Conservation (phyloP, 441 rosid genomes). For the Eruca vesicaria region DNA sequence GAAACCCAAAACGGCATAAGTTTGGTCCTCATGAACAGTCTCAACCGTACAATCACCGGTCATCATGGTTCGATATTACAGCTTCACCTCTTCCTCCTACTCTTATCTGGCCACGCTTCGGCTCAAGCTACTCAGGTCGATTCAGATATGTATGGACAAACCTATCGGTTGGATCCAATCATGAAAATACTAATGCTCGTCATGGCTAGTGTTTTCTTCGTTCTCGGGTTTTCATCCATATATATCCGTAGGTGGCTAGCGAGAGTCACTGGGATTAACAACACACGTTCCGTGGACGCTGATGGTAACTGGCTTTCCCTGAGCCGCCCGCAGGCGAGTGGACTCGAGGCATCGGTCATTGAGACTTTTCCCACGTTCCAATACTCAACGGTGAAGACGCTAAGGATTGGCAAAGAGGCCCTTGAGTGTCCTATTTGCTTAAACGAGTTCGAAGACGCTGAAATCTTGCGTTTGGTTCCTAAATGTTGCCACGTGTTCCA, state of each 20-base stretch:
- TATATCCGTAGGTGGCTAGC: conserved; percentile 49
- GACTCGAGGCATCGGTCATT: conserved; percentile 50
- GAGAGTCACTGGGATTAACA: conserved; percentile 12
- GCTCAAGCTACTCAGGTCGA: conserved; percentile 1
- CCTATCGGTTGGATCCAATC: conserved; percentile 40
- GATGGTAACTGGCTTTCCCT: conserved; percentile 30
- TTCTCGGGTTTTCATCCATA: conserved; percentile 59
- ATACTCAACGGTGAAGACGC: conserved; percentile 54
- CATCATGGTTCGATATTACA: conserved; percentile 17
- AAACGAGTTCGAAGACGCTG: conserved; percentile 61
- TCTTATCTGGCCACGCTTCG: background rate
- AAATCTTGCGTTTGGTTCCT: conserved; percentile 64
- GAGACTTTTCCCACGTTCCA: conserved; percentile 51
- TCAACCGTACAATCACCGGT: conserved; percentile 5
- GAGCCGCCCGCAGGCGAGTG: conserved; percentile 32
- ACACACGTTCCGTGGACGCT: background rate
- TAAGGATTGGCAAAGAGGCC: conserved; percentile 45
- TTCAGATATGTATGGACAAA: conserved; percentile 16
- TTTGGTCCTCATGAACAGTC: conserved; percentile 23
- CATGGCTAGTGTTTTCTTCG: conserved; percentile 46
- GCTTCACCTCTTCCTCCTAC: conserved; percentile 1
- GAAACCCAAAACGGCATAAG: background rate
- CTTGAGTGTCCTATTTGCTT: conserved; percentile 73
- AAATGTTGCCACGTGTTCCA: conserved; percentile 66
- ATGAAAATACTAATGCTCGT: conserved; percentile 53